Conservation (phyloP, 345 rosid genomes). For the Erysimum cheiranthoides region DNA sequence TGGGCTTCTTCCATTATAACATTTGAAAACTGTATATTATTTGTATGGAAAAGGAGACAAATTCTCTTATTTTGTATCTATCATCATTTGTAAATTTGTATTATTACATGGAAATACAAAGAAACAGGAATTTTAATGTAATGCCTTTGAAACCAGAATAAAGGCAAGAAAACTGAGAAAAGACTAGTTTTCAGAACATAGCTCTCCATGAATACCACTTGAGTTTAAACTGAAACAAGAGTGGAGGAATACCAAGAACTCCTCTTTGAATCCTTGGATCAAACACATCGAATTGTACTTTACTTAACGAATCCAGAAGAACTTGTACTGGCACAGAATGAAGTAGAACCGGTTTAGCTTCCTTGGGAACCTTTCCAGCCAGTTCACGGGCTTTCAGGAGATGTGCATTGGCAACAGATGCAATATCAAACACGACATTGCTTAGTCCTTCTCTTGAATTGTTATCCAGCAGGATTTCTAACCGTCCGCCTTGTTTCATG, state of each 20-base stretch:
- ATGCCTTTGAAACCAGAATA: conserved; percentile 25
- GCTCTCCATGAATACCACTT: conserved; percentile 84
- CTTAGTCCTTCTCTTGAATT: conserved; percentile 69
- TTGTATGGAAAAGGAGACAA: neutral
- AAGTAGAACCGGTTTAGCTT: conserved; percentile 75
- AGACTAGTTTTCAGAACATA: conserved; percentile 49
- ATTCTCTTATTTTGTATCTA: conserved; percentile 24
- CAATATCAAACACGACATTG: conserved; percentile 81
- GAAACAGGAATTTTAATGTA: neutral
- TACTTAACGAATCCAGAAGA: conserved; percentile 62
- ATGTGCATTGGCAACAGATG: conserved; percentile 84
- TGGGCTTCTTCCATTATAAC: conserved; percentile 24
- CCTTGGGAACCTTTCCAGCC: conserved; percentile 64
- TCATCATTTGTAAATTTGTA: conserved; percentile 36
- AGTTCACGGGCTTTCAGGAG: conserved; percentile 83
- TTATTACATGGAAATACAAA: conserved; percentile 37
- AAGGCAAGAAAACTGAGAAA: neutral
- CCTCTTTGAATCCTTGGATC: conserved; percentile 79
- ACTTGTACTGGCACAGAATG: conserved; percentile 84
- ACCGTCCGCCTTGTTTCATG: conserved; percentile 64
- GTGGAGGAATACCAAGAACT: conserved; percentile 78
- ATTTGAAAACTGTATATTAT: neutral
- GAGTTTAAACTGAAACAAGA: conserved; percentile 76
- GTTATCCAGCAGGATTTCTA: conserved; percentile 62
- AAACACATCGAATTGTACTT: conserved; percentile 80